Conservation (phyloP, 1,284 basidiomycete species). For the Dichomitus squalens region DNA sequence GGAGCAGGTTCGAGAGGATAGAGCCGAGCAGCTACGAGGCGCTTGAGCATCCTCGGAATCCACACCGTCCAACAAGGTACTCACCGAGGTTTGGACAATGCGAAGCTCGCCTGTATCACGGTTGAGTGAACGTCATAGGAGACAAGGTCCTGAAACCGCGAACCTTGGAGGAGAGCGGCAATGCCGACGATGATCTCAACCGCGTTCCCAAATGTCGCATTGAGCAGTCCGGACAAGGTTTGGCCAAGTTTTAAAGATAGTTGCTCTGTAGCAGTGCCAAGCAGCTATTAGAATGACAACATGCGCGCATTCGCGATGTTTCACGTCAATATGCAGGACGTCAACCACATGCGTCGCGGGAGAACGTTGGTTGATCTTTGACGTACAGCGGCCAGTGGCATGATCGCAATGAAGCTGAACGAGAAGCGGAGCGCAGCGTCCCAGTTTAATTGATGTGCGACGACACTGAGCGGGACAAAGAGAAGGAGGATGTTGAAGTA, state of each 20-base stretch:
- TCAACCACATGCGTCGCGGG: neutral
- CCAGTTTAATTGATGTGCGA: conserved; percentile 69
- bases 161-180: conserved; percentile 82
- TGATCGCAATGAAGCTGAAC: conserved; percentile 85
- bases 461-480: conserved; percentile 50
- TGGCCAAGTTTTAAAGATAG: conserved; percentile 79
- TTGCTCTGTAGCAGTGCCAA: conserved; percentile 89
- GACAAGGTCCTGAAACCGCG: neutral
- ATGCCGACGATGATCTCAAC: conserved; percentile 89
- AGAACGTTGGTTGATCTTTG: no score
- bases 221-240: conserved; percentile 84
- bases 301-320: neutral
- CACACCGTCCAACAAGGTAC: conserved; percentile 25
- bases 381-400: conserved; percentile 81
- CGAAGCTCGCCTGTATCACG: conserved; percentile 64
- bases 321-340: conserved; percentile 5
- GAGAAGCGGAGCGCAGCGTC: conserved; percentile 83
- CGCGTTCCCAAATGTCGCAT: conserved; percentile 83
- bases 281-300: conserved; percentile 42
- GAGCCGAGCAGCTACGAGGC: conserved; percentile 71
- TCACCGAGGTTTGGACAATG: conserved; percentile 86
- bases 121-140: neutral
- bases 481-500: conserved; percentile 82
- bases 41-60: conserved; percentile 1
- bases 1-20: conserved; percentile 86